Percentiles rank a stretch among this genome's conserved stretches.
phyloP scores from a whole-genome alignment of 2,329 filamentous ascomycete species.

The Ophiostoma pallidulum region DNA sequence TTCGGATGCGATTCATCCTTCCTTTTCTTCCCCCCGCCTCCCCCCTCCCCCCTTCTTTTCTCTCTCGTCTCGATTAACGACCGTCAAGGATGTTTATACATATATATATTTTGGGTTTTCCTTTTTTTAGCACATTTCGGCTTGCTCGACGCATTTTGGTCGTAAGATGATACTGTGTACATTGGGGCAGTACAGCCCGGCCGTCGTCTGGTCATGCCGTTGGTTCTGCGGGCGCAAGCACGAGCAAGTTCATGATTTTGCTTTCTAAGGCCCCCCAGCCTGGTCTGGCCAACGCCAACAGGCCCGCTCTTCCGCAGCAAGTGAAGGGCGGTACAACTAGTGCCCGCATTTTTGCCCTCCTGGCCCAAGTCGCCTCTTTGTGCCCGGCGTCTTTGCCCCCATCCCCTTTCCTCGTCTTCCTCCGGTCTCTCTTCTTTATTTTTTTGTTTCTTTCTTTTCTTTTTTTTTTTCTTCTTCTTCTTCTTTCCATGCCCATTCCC shows the following conservation, averaged over 20 bases:
- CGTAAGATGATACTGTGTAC: too few species aligned
- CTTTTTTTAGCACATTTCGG: too few species aligned
- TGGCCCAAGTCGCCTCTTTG: neutral
- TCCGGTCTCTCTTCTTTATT: neutral
- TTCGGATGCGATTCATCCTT: neutral
- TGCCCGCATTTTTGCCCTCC: neutral
- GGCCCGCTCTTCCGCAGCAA: too few species aligned
- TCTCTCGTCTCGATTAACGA: neutral
- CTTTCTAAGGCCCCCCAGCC: too few species aligned
- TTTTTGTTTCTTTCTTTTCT: neutral
- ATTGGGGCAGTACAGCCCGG: too few species aligned
- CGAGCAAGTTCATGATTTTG: too few species aligned
- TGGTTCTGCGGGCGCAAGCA: too few species aligned
- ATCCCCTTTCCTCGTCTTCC: neutral
- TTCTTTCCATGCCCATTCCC: neutral
- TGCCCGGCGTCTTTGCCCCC: neutral
- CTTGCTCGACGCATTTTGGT: too few species aligned
- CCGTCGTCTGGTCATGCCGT: too few species aligned
- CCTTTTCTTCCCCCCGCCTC: neutral
- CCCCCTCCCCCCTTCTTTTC: neutral
- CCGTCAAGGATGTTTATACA: slow-evolving; percentile 5
- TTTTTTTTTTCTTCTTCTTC: neutral
- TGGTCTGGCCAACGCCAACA: too few species aligned
- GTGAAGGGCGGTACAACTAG: too few species aligned
- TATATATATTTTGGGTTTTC: neutral